Base-by-base conservation (phyloP, 306 rosid species). In the Prinsepia uniflora region DNA sequence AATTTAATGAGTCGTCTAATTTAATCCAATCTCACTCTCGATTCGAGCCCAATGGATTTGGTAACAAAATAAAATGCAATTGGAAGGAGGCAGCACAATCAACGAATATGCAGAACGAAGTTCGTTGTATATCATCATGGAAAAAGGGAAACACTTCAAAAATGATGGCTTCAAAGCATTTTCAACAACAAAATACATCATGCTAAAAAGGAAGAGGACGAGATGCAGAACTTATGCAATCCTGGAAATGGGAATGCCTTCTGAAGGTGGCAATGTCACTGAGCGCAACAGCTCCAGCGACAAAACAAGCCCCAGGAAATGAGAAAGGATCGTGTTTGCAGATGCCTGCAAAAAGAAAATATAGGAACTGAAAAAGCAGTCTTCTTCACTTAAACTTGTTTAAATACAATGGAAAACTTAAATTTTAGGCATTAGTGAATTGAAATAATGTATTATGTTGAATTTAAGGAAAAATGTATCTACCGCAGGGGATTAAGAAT, bases 281-380 rank as follows among this genome's bases (percentile, higher is more conserved):
- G 96, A 87, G 67, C 99, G 89, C 74, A 95, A 83, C 68, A 95
- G 86, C 86, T 91, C 99, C 72, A 91, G 67, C 1, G 99, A 91
- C 90, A 78, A 91, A 70, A 87, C 81, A 44, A 95, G 91, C 61
- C 99, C 99, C 45, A 91, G 81, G 83, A 95, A 95, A 82, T 95
- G 99, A 44, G 99, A 95, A 61, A 94, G 97, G 77, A 95, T 87
- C 4, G 95, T 84, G 84, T 95, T 95, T 4, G 99, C 99, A 1
- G 99, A 87, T 74, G 99, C 99, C 99, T 95, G 81, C 70, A 77
- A 71, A 63, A 60, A 15, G 53, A 56, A 58, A 19, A 64, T 34
- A 54, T 57, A 56, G 8, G 3, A 39, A 36, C 7, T 19, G 57
- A 47, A 7, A 13, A 22, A 18, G 62, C 72, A 66, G 44, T 20